Conservation (phyloP, 768 basidiomycete species). For the Xerocomus brunneocitrinus region DNA sequence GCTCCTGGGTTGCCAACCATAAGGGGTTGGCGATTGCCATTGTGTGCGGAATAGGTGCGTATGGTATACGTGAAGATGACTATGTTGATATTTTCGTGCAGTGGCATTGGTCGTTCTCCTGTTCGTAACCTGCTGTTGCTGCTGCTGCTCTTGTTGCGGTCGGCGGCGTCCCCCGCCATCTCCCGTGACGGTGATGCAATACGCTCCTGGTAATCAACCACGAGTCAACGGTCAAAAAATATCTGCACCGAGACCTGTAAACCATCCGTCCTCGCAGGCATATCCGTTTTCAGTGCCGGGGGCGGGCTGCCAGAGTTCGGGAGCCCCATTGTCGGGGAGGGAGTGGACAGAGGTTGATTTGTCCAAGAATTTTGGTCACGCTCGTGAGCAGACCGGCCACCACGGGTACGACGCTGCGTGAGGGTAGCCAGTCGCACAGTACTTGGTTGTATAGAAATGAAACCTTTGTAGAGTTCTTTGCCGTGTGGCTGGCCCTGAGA, state of each 20-base stretch:
- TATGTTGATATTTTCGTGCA: neutral
- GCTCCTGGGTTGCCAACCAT: conserved; percentile 3
- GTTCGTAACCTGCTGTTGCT: neutral
- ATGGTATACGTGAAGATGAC: neutral
- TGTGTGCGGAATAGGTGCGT: conserved; percentile 3
- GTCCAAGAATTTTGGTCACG: neutral
- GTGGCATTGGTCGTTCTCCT: conserved; percentile 3
- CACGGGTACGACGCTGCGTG: neutral
- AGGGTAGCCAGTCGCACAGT: neutral
- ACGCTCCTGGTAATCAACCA: conserved; percentile 1
- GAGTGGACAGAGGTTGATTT: conserved; percentile 7
- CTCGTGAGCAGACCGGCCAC: neutral
- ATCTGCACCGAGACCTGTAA: neutral
- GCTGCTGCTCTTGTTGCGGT: neutral
- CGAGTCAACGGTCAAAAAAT: neutral
- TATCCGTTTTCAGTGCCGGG: conserved; percentile 5
- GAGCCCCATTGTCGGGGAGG: neutral
- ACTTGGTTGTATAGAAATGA: neutral
- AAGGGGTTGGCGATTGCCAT: neutral
- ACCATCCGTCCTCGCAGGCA: neutral
- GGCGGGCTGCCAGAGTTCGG: neutral
- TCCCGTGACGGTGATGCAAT: neutral
- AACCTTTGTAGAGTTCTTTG: neutral
- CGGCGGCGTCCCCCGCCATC: neutral
- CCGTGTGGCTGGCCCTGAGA: conserved; percentile 17